phyloP scores from a whole-genome alignment of 148 eudicot species.

The Oxyria digyna region DNA sequence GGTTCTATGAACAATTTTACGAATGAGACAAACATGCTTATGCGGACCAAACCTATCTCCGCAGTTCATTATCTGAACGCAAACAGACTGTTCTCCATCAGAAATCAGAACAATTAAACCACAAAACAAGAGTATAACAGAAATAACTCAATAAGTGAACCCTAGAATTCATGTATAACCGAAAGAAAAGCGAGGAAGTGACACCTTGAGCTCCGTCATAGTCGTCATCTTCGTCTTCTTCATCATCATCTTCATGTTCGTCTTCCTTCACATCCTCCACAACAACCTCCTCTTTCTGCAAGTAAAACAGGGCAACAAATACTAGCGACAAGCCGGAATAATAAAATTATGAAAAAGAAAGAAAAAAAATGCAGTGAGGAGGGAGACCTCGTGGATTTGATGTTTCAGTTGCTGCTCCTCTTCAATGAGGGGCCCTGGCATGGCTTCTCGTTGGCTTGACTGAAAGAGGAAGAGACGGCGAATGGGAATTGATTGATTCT shows the following conservation, averaged over 20 bases:
- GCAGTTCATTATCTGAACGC: no score
- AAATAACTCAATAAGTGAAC: neutral
- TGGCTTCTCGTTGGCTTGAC: slow-evolving; percentile 11
- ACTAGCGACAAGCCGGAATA: no score
- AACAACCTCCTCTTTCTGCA: no score
- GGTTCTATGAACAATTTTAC: no score
- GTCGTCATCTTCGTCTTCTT: slow-evolving; percentile 32
- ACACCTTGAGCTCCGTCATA: slow-evolving; percentile 46
- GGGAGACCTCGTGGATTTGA: slow-evolving; percentile 1
- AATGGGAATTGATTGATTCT: neutral
- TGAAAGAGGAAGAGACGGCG: neutral
- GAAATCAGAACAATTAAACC: neutral
- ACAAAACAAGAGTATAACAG: no score
- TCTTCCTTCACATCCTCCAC: slow-evolving; percentile 31
- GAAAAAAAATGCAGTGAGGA: no score
- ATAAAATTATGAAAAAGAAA: no score
- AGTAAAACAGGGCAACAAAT: no score
- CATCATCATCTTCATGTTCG: slow-evolving; percentile 30
- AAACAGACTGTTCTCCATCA: neutral
- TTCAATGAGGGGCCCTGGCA: slow-evolving; percentile 51
- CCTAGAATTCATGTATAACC: neutral
- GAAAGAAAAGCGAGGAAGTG: neutral
- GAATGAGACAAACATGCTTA: no score
- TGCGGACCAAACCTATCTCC: no score
- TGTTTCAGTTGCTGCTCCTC: slow-evolving; percentile 25